phyloP scores from a whole-genome alignment of 345 rosid species.

The Ceriops decandra region DNA sequence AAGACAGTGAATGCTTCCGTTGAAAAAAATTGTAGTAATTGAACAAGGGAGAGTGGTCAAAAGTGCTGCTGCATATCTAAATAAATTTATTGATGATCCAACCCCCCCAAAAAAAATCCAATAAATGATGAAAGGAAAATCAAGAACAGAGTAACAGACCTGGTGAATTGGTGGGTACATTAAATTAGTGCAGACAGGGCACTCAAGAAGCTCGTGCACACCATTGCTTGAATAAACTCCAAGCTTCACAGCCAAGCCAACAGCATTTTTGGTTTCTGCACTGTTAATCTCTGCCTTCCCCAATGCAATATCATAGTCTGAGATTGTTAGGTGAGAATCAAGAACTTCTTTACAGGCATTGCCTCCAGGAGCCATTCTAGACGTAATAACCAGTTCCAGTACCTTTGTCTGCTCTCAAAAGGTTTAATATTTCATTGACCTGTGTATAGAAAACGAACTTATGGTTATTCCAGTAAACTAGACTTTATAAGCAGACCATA shows the following conservation, averaged over 20 bases:
- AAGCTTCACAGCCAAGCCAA: constrained; percentile 30
- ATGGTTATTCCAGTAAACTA: background rate
- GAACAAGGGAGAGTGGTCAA: no score
- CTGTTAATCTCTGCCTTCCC: constrained; percentile 24
- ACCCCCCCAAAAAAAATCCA: background rate
- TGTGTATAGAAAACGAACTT: constrained; percentile 10
- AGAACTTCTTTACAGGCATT: constrained; percentile 38
- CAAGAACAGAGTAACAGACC: constrained; percentile 12
- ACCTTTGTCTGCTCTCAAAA: constrained; percentile 5
- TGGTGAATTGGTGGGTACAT: constrained; percentile 36
- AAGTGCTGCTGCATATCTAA: no score
- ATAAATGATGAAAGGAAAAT: background rate
- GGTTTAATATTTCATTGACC: constrained; percentile 14
- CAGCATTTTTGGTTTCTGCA: constrained; percentile 17
- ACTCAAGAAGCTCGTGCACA: constrained; percentile 33
- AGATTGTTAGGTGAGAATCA: constrained; percentile 21
- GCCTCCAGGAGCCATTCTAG: constrained; percentile 48
- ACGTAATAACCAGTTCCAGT: background rate
- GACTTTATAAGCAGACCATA: background rate
- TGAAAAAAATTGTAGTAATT: no score
- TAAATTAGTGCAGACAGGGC: constrained; percentile 34
- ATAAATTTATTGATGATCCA: no score
- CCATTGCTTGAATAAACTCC: constrained; percentile 38
- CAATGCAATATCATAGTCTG: constrained; percentile 24
- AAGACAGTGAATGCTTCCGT: no score